Percentiles rank a stretch among this genome's conserved stretches.
These are phyloP conservation scores for Aspergillus sp. DNA, from an alignment of 2,329 filamentous ascomycete genomes.

Conservation along the genomic window DNA sequence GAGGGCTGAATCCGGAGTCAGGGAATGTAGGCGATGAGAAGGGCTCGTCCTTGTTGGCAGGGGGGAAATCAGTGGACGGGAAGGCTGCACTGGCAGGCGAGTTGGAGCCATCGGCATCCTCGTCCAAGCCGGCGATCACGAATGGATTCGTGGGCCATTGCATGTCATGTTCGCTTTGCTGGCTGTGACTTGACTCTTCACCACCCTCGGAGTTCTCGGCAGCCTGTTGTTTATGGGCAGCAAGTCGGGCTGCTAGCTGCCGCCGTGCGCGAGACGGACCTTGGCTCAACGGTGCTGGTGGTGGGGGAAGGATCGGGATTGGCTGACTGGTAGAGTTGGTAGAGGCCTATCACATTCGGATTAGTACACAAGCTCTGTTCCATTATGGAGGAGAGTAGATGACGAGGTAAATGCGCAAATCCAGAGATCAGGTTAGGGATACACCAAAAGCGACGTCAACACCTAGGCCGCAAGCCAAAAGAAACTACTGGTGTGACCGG, in stretches of 20 bases:
- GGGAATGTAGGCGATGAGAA: constrained; percentile 41
- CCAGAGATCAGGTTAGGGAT: neutral
- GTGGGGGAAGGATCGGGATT: constrained; percentile 51
- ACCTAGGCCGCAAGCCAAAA: constrained; percentile 14
- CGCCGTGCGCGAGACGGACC: constrained; percentile 82
- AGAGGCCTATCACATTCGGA: constrained; percentile 26
- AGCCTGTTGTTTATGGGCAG: constrained; percentile 70
- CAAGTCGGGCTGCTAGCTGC: constrained; percentile 85
- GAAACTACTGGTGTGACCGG: constrained; percentile 20
- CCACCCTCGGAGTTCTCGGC: constrained; percentile 43
- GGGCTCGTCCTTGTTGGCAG: constrained; percentile 26
- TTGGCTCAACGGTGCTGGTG: constrained; percentile 80
- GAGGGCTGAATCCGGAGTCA: constrained; percentile 42
- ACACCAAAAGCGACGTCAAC: constrained; percentile 12
- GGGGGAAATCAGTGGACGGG: constrained; percentile 34
- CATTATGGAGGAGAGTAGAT: constrained; percentile 10
- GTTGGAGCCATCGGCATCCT: constrained; percentile 29
- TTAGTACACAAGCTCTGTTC: constrained; percentile 18
- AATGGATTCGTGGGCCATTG: constrained; percentile 42
- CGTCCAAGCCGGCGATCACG: constrained; percentile 41
- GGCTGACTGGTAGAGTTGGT: constrained; percentile 42
- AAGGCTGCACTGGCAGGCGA: constrained; percentile 31
- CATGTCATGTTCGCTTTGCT: constrained; percentile 24
- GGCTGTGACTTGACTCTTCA: constrained; percentile 22
- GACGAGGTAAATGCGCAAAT: neutral